These are phyloP conservation scores for Yamadazyma aaseri DNA, from an alignment of 1,139 yeast species.

Conservation along the genomic window DNA sequence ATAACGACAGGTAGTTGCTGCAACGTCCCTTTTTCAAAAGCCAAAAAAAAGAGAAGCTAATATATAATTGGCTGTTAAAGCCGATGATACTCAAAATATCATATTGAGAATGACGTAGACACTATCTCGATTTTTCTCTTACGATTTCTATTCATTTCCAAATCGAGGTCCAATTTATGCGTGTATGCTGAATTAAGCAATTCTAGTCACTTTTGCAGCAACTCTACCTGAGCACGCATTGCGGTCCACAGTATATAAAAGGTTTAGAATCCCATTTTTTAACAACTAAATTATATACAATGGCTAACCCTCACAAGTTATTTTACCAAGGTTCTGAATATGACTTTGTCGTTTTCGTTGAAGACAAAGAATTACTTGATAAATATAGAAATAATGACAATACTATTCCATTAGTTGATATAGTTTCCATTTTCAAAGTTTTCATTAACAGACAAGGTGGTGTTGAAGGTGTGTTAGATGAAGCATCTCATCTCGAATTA, in stretches of 20 bases:
- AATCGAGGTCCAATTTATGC: background rate
- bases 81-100: too few relatives aligned
- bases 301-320: constrained; percentile 41
- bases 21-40: too few relatives aligned
- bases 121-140: too few relatives aligned
- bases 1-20: too few relatives aligned
- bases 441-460: constrained; percentile 66
- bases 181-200: background rate
- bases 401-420: constrained; percentile 59
- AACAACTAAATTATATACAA: constrained; percentile 27
- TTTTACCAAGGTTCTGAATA: constrained; percentile 63
- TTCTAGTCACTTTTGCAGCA: constrained; percentile 3
- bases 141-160: too few relatives aligned
- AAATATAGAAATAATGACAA: constrained; percentile 52
- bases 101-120: too few relatives aligned
- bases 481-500: constrained; percentile 67
- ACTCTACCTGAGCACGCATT: background rate
- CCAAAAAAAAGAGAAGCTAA: too few relatives aligned
- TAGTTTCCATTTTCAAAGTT: constrained; percentile 64
- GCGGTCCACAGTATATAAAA: constrained; percentile 2
- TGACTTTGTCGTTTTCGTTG: constrained; percentile 68
- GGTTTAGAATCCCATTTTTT: background rate
- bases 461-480: constrained; percentile 66
- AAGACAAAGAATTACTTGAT: constrained; percentile 48
- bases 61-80: too few relatives aligned